phyloP scores from a whole-genome alignment of 2,329 filamentous ascomycete species.

The Microsporum audouinii region DNA sequence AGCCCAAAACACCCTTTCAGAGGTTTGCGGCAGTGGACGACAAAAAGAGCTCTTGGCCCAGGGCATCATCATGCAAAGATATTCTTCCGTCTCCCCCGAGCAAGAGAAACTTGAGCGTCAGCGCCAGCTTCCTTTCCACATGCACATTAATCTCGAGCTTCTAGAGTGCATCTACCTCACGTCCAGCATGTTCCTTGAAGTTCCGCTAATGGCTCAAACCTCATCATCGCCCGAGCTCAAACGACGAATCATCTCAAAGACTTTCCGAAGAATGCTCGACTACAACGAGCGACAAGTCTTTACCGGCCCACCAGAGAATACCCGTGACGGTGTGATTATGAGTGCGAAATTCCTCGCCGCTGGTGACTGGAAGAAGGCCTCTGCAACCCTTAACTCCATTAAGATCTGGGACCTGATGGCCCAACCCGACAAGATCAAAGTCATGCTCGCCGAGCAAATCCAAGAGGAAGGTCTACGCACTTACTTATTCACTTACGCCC shows the following conservation, averaged over 20 bases:
- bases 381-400: slow-evolving; percentile 86
- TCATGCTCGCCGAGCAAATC: slow-evolving; percentile 94
- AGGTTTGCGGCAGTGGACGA: slow-evolving; percentile 93
- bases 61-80: slow-evolving; percentile 96
- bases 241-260: slow-evolving; percentile 98
- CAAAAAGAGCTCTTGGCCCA: slow-evolving; percentile 97
- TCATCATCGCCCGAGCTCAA: slow-evolving; percentile 93
- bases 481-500: slow-evolving; percentile 98
- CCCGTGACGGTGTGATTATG: slow-evolving; percentile 97
- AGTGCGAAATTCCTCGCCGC: slow-evolving; percentile 92
- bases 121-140: slow-evolving; percentile 96
- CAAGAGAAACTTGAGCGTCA: slow-evolving; percentile 96
- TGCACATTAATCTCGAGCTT: slow-evolving; percentile 99
- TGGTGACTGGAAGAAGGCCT: slow-evolving; percentile 97
- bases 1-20: slow-evolving; percentile 91
- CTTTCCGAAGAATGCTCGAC: slow-evolving; percentile 96
- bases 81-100: slow-evolving; percentile 89
- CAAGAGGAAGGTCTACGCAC: slow-evolving; percentile 97
- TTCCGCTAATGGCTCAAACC: slow-evolving; percentile 89
- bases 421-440: slow-evolving; percentile 83
- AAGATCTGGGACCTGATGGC: slow-evolving; percentile 99
- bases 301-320: slow-evolving; percentile 96
- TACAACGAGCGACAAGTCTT: slow-evolving; percentile 99
- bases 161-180: slow-evolving; percentile 97
- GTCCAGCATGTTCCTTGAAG: slow-evolving; percentile 98